Conservation (phyloP, 106 monocot species). For the Amphibolis antarctica region DNA sequence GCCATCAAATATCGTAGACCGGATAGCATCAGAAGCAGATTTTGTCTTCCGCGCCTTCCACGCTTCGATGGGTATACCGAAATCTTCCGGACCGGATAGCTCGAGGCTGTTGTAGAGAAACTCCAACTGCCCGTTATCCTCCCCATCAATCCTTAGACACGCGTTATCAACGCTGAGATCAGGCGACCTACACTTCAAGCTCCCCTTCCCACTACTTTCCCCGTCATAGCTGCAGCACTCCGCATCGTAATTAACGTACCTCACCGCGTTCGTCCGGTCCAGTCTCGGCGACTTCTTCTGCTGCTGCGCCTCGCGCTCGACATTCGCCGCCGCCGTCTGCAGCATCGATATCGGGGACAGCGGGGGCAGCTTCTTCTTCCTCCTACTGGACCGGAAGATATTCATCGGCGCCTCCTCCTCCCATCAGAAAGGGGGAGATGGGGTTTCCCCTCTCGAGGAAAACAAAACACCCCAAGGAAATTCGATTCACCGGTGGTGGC, state of each 20-base stretch:
- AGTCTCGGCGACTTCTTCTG: constrained; percentile 14
- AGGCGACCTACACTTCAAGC: constrained; percentile 18
- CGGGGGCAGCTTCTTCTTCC: not conserved
- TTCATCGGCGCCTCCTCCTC: no score
- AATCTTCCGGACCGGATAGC: constrained; percentile 55
- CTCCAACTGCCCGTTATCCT: constrained; percentile 54
- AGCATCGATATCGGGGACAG: no score
- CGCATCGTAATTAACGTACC: constrained; percentile 48
- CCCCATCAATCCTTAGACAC: constrained; percentile 16
- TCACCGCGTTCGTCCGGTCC: constrained; percentile 56
- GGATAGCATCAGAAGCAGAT: constrained; percentile 14
- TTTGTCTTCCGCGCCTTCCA: constrained; percentile 47
- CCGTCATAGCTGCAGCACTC: not conserved
- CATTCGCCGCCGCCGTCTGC: not conserved
- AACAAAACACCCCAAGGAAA: no score
- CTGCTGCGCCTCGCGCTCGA: not conserved
- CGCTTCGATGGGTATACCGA: constrained; percentile 39
- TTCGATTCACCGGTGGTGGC: no score
- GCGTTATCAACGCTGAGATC: not conserved
- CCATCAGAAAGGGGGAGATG: no score
- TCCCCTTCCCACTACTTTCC: not conserved
- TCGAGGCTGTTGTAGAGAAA: constrained; percentile 41
- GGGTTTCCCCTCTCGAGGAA: no score
- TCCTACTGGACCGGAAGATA: not conserved
- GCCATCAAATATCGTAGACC: not conserved